Evolutionary conservation across 331 rosid genomes (phyloP).

Genomic region (Erythrophleum ivorense): DNA sequence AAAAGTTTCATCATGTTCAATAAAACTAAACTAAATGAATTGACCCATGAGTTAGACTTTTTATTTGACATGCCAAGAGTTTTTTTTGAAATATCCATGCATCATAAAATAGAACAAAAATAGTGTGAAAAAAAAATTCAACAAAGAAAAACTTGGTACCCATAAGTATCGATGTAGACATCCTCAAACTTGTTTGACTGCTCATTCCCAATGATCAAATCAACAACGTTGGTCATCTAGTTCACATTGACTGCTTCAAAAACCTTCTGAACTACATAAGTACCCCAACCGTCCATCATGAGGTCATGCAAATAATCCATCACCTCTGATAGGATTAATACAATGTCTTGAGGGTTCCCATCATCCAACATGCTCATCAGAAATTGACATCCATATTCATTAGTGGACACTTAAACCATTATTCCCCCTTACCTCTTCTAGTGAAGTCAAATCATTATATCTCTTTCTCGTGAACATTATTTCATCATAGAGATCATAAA

Average conservation of each 20-base stretch:
- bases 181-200: neutral
- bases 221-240: neutral
- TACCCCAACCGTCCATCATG: slow-evolving; percentile 37
- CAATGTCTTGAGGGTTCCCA: neutral
- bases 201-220: neutral
- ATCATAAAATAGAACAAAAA: neutral
- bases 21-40: too few species aligned
- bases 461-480: neutral
- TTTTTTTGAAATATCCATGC: too few species aligned
- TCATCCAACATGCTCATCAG: slow-evolving; percentile 6
- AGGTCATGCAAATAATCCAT: slow-evolving; percentile 14
- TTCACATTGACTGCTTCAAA: neutral
- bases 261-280: slow-evolving; percentile 29
- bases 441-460: neutral
- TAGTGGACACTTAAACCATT: slow-evolving; percentile 22
- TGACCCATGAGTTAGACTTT: too few species aligned
- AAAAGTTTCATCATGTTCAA: too few species aligned
- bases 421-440: slow-evolving; percentile 25
- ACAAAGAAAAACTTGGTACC: slow-evolving; percentile 38
- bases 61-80: too few species aligned
- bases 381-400: slow-evolving; percentile 4
- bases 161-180: slow-evolving; percentile 45
- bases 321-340: neutral
- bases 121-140: neutral
- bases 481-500: neutral